Conservation (phyloP, 2,329 filamentous ascomycete genomes). For the Colletotrichum gigasporum region DNA sequence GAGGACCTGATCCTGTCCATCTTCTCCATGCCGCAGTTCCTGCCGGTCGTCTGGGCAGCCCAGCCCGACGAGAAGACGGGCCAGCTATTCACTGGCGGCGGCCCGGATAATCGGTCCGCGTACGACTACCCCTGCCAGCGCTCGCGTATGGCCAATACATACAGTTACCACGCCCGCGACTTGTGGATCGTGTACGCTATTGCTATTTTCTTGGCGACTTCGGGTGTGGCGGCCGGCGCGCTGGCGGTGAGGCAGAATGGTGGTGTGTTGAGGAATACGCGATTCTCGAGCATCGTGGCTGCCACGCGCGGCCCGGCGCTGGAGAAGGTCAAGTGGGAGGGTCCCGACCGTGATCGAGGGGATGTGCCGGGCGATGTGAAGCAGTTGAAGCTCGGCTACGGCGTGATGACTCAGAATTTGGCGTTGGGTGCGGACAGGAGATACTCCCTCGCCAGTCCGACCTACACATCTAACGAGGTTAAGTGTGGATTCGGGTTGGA, state of each 20-base stretch:
- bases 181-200: slow-evolving; percentile 47
- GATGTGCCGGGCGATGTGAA: slow-evolving; percentile 19
- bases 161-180: slow-evolving; percentile 39
- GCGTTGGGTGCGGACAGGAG: slow-evolving; percentile 7
- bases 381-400: slow-evolving; percentile 25
- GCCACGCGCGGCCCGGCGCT: slow-evolving; percentile 47
- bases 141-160: slow-evolving; percentile 39
- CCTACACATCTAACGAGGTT: slow-evolving; percentile 17
- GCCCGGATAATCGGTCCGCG: slow-evolving; percentile 32
- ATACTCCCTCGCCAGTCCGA: background rate
- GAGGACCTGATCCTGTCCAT: slow-evolving; percentile 47
- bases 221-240: slow-evolving; percentile 40
- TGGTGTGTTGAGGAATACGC: slow-evolving; percentile 43
- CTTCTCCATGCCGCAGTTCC: slow-evolving; percentile 44
- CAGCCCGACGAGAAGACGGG: slow-evolving; percentile 36
- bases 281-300: slow-evolving; percentile 49
- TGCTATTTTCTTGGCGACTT: slow-evolving; percentile 39
- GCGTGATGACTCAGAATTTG: slow-evolving; percentile 26
- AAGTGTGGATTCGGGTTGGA: slow-evolving; percentile 42
- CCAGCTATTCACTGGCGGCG: slow-evolving; percentile 18
- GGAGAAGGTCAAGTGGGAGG: slow-evolving; percentile 42
- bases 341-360: slow-evolving; percentile 6
- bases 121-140: slow-evolving; percentile 41
- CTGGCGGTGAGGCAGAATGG: slow-evolving; percentile 43
- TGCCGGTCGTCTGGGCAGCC: slow-evolving; percentile 44